Base-by-base conservation (phyloP, 2,329 filamentous ascomycete genomes). In the Paecilomyces variotii region DNA sequence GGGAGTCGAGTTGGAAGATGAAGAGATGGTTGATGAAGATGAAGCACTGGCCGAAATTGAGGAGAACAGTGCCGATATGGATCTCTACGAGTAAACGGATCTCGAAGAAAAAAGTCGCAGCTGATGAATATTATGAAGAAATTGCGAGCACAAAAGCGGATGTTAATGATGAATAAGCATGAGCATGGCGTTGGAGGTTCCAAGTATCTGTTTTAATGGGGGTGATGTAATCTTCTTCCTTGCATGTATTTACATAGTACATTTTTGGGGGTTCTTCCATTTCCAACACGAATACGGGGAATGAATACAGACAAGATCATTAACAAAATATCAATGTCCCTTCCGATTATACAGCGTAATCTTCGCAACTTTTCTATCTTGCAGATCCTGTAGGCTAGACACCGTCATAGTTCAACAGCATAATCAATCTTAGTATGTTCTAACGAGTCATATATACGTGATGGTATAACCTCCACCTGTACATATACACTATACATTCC, bases 11-110 rank as follows among this genome's bases (percentile, higher is more conserved):
- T 64, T 72, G 0, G 82, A 81, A 25, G 85, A 87, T 6, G 88
- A 83, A 11, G 87, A 90, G 54, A 87, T 91, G 86, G 77, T 87
- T 55, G 87, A 91, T 60, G 89, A 90, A 10, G 86, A 87, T 1
- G 87, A 90, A 68, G 89, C 87, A 0, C 77, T 88, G 19, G 87
- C 89, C 11, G 91, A 95, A 82, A 86, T 67, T 77, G 82, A 84
- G 61, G 81, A 82, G 55, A 78, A 78, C 60, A 72, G 75, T 61
- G 81, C 79, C 39, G 82, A 83, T 25, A 84, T 84, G 78, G 85
- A 87, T 66, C 77, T 89, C 52, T 87, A 88, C 67, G 84, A 87
- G 60, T 83, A 79, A 62, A 62, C n/a, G 39, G 39, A 4, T 45
- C n/a, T 4, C n/a, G 2, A 6, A 7, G 14, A 19, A 45, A 45